Evolutionary conservation across 331 rosid species (phyloP), one percentile per base, ranked within the genome.

Genomic region (Prunus yedoensis): DNA sequence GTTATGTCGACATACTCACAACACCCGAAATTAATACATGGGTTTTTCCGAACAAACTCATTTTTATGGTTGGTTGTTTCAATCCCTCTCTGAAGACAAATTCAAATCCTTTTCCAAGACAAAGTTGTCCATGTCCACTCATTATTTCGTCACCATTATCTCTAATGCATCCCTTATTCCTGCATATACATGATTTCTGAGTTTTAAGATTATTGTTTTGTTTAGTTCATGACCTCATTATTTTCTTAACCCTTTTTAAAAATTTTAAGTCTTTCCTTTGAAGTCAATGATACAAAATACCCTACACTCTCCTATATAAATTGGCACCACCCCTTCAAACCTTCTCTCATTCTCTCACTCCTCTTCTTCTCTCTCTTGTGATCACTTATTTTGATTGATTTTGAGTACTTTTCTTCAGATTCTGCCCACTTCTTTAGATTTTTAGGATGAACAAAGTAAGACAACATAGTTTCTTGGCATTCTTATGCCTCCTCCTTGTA

Each of bases 1-100:
- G 3, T 20, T 21, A 78, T 78, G 81, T 70, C 66, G 81, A 78
- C 81, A 78, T 41, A 60, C 8, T 76, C 17, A 32, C 66, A 17
- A 50, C 81, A 70, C 46, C 50, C 0, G 1, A 25, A 23, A 4
- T 72, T 41, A 56, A 15, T 20, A 14, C 66, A 20, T 56, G 53
- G 38, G 51, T n/a, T 35, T 12, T 72, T 56, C 38, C 41, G 35
- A 63, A 4, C 23, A 13, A 8, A 4, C 45, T 68, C 7, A n/a
- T n/a, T 8, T 8, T 9, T 12, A 15, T 45, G 6, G 23, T 23
- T 23, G 23, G 23, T 23, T 11, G 12, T 49, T 68, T 49, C 23
- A 46, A 6, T 50, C 27, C 1, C n/a, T n/a, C 23, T 15, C 61
- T 1, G 25, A 53, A 18, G 5, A 18, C 27, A 23, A 23, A 23